Evolutionary conservation across 345 rosid genomes (phyloP), one percentile per base, ranked within the genome.

Genomic region (Litchi chinensis): DNA sequence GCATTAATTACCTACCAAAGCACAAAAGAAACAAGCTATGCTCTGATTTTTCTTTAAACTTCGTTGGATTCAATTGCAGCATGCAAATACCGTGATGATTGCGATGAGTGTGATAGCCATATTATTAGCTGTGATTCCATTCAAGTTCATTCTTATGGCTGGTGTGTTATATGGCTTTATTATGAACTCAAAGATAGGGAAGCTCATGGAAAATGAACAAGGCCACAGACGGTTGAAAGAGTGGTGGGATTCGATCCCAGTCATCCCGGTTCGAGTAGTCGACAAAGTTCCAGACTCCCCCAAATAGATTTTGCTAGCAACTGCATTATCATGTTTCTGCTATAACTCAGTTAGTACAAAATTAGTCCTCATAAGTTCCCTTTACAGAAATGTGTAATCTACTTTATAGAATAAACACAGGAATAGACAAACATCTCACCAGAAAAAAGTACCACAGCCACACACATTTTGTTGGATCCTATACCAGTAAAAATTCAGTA

Each of bases 211-310:
- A 77, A 85, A 84, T 41, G 88, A 87, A n/a, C 85, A 83, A 77
- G 90, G 93, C 57, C 86, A 90, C 62, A 83, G 97, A 50, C 85
- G 97, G 77, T 71, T 89, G 26, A 85, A 86, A 70, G 98, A 93
- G 83, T 94, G 99, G 99, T 96, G 98, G 98, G 97, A 88, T 65
- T 89, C 98, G 0, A 93, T 94, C 81, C 98, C 99, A 3, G 83
- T 91, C 43, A 83, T 81, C 37, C 93, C 90, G 0, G 89, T 94
- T 60, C 95, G 90, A 5, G 65, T 90, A 13, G 86, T 85, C 9
- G 79, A 89, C 66, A 40, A 80, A 39, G 39, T 7, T 39, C 78
- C 76, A 15, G 24, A 22, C 64, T n/a, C 18, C 68, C 71, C 68
- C 28, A 64, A 44, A 74, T 73, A n/a, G n/a, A 32, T 32, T 32